Evolutionary conservation across 768 basidiomycete genomes (phyloP).

Genomic region (Termitomyces sp.): DNA sequence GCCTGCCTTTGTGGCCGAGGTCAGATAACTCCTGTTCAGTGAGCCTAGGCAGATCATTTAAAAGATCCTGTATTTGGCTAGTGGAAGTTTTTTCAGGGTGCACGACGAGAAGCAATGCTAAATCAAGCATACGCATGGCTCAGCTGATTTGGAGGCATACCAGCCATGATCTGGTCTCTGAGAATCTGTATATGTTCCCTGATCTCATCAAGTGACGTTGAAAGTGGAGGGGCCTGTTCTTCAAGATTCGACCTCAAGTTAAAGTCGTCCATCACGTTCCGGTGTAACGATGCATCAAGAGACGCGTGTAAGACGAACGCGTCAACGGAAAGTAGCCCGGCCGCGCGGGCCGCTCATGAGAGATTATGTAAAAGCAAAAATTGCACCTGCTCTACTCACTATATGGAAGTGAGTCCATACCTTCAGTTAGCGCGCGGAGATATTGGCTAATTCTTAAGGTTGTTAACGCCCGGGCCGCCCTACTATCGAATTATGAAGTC

Average conservation of each 20-base stretch:
- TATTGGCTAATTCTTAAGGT: conserved; percentile 34
- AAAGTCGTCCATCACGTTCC: conserved; percentile 12
- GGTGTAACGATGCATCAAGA: background rate
- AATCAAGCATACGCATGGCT: conserved; percentile 11
- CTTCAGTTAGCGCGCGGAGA: background rate
- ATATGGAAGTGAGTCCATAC: conserved; percentile 3
- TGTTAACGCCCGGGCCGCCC: conserved; percentile 64
- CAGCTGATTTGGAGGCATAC: conserved; percentile 11
- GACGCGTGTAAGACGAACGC: background rate
- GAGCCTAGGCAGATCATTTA: conserved; percentile 41
- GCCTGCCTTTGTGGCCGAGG: conserved; percentile 41
- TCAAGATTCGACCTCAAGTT: conserved; percentile 8
- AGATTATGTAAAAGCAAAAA: conserved; percentile 3
- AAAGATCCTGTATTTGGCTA: conserved; percentile 35
- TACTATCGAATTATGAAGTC: conserved; percentile 88
- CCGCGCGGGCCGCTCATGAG: background rate
- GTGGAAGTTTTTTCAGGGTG: background rate
- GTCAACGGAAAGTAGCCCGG: background rate
- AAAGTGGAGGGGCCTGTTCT: background rate
- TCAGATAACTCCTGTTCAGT: conserved; percentile 43
- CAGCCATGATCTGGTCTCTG: conserved; percentile 9
- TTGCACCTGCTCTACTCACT: background rate
- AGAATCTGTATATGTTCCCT: conserved; percentile 9
- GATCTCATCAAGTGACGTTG: conserved; percentile 6
- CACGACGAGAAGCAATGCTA: background rate